Evolutionary conservation across 2,329 filamentous ascomycete species (phyloP).

Genomic region (Acrodontium crateriforme): DNA sequence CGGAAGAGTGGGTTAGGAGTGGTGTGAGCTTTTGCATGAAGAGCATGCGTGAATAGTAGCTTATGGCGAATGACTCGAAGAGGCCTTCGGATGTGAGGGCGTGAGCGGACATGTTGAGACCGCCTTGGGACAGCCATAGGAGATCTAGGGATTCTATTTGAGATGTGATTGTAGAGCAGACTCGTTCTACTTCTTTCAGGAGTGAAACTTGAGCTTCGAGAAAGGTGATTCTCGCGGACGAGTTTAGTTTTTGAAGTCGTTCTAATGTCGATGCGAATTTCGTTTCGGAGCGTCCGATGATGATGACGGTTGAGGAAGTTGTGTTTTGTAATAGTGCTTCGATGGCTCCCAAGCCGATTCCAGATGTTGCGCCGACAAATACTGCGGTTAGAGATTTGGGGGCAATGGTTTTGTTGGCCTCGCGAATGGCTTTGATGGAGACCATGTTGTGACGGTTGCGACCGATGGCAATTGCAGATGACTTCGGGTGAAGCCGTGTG

Average conservation of each 20-base stretch:
- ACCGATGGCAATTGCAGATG: no score
- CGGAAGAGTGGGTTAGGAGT: not conserved
- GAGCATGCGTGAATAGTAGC: not conserved
- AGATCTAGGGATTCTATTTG: not conserved
- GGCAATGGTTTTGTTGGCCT: no score
- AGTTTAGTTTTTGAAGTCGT: not conserved
- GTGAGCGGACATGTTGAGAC: not conserved
- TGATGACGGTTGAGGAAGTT: not conserved
- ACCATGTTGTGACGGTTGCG: not conserved
- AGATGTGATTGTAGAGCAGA: not conserved
- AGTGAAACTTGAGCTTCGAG: slow-evolving; percentile 1
- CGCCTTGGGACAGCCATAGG: slow-evolving; percentile 1
- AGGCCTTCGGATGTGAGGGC: not conserved
- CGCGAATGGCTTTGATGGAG: no score
- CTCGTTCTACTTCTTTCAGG: not conserved
- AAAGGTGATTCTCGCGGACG: slow-evolving; percentile 1
- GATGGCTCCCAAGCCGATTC: not conserved
- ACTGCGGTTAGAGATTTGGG: slow-evolving; percentile 1
- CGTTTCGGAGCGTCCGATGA: slow-evolving; percentile 1
- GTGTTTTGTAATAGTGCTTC: not conserved
- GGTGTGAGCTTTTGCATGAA: not conserved
- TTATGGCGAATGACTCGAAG: not conserved
- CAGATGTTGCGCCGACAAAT: slow-evolving; percentile 1
- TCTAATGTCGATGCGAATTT: not conserved
- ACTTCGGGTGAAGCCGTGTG: no score